These are phyloP conservation scores for Boechera stricta DNA, from an alignment of 345 rosid species.

Conservation along the genomic window DNA sequence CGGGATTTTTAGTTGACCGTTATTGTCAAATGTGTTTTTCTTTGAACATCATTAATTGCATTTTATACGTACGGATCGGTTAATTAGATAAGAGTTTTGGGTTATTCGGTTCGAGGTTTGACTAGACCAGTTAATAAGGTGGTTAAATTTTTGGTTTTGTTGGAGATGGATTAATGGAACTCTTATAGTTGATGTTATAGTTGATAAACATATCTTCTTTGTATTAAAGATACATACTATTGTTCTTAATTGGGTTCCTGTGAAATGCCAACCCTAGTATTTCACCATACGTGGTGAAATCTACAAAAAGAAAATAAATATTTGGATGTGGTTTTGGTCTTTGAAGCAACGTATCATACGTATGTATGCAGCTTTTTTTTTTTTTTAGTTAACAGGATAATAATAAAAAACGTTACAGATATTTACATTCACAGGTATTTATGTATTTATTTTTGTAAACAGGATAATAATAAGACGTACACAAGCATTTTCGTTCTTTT, in stretches of 20 bases:
- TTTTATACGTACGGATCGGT: not conserved
- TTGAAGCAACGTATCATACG: not conserved
- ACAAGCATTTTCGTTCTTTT: not conserved
- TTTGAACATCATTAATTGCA: slow-evolving; percentile 25
- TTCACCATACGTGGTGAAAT: too few species aligned
- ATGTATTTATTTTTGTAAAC: not conserved
- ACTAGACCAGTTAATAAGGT: too few species aligned
- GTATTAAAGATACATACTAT: too few species aligned
- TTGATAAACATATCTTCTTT: too few species aligned
- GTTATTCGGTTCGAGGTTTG: not conserved
- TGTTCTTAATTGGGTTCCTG: not conserved
- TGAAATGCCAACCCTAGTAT: not conserved
- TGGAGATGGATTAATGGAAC: too few species aligned
- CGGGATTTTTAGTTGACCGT: slow-evolving; percentile 25
- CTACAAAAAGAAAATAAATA: not conserved
- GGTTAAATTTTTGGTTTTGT: too few species aligned
- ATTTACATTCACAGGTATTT: not conserved
- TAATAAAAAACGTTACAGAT: not conserved
- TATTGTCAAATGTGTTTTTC: not conserved
- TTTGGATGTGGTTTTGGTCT: not conserved
- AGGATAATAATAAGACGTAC: not conserved
- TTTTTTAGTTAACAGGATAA: not conserved
- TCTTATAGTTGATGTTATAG: too few species aligned
- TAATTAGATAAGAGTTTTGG: not conserved
- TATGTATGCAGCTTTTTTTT: not conserved